phyloP scores from a whole-genome alignment of 2,329 filamentous ascomycete genomes.

The Talaromyces sp. region DNA sequence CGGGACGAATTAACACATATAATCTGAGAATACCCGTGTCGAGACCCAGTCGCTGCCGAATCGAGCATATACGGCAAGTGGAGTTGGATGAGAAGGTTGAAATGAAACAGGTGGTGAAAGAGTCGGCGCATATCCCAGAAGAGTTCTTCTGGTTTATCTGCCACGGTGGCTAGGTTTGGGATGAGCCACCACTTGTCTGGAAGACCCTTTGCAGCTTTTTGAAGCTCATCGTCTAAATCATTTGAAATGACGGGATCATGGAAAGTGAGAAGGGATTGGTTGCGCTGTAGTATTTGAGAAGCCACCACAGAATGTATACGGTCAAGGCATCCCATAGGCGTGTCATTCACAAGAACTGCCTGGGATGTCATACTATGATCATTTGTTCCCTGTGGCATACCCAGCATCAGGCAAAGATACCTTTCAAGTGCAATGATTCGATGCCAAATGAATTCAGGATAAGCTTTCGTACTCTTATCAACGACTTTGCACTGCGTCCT shows the following conservation, averaged over 20 bases:
- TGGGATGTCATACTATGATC: constrained; percentile 48
- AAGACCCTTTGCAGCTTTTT: constrained; percentile 45
- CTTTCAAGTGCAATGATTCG: constrained; percentile 44
- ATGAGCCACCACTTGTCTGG: constrained; percentile 52
- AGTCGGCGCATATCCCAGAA: constrained; percentile 40
- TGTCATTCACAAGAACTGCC: constrained; percentile 45
- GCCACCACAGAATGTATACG: constrained; percentile 50
- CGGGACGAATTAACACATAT: constrained; percentile 56
- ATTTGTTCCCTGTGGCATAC: constrained; percentile 37
- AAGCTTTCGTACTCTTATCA: constrained; percentile 2
- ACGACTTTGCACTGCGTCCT: constrained; percentile 15
- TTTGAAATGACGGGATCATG: constrained; percentile 44
- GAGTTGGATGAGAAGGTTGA: constrained; percentile 55
- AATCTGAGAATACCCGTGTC: constrained; percentile 53
- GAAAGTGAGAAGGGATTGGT: constrained; percentile 21
- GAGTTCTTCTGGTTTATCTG: constrained; percentile 1
- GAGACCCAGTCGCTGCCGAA: constrained; percentile 24
- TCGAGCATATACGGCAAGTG: constrained; percentile 61
- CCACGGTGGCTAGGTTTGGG: constrained; percentile 13
- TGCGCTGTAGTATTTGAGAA: constrained; percentile 42
- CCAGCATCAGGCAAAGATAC: constrained; percentile 45
- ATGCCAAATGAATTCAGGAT: constrained; percentile 40
- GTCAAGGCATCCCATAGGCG: constrained; percentile 49
- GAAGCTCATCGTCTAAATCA: constrained; percentile 36
- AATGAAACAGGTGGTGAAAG: constrained; percentile 55